phyloP scores from a whole-genome alignment of 2,329 filamentous ascomycete genomes.

The Esteya vermicola region DNA sequence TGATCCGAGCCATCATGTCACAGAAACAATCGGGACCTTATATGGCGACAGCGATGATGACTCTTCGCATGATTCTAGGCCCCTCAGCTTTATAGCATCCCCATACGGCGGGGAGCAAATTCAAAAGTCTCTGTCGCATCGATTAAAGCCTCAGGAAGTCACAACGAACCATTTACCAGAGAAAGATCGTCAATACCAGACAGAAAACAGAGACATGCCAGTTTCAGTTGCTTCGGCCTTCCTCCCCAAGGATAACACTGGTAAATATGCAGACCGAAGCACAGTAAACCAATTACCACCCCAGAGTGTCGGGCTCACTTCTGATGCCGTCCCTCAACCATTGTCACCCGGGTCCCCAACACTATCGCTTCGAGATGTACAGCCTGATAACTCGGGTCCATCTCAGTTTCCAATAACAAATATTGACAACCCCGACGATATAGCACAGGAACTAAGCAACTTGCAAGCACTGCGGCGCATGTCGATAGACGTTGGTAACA shows the following conservation, averaged over 20 bases:
- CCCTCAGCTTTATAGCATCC: constrained; percentile 59
- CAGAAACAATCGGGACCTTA: constrained; percentile 81
- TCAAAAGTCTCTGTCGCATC: constrained; percentile 14
- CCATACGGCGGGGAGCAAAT: constrained; percentile 39
- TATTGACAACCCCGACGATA: constrained; percentile 76
- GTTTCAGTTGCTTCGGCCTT: no score
- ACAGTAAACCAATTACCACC: no score
- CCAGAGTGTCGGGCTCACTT: constrained; percentile 23
- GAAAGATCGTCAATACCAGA: constrained; percentile 5
- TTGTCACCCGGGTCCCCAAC: constrained; percentile 36
- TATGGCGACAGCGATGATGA: constrained; percentile 67
- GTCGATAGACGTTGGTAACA: constrained; percentile 83
- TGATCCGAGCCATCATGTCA: constrained; percentile 87
- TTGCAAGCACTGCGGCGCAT: constrained; percentile 78
- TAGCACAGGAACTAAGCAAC: constrained; percentile 86
- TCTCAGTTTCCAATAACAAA: constrained; percentile 76
- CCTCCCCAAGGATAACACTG: no score
- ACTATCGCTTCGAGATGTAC: constrained; percentile 37
- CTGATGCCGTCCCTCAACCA: constrained; percentile 23
- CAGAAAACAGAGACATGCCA: no score
- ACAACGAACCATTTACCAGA: constrained; percentile 13
- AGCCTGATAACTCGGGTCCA: constrained; percentile 34
- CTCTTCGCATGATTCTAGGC: constrained; percentile 32
- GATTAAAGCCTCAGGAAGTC: neutral
- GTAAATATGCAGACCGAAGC: no score